Conservation (phyloP, 2,329 filamentous ascomycete genomes). For the Ophiostoma populinum region DNA sequence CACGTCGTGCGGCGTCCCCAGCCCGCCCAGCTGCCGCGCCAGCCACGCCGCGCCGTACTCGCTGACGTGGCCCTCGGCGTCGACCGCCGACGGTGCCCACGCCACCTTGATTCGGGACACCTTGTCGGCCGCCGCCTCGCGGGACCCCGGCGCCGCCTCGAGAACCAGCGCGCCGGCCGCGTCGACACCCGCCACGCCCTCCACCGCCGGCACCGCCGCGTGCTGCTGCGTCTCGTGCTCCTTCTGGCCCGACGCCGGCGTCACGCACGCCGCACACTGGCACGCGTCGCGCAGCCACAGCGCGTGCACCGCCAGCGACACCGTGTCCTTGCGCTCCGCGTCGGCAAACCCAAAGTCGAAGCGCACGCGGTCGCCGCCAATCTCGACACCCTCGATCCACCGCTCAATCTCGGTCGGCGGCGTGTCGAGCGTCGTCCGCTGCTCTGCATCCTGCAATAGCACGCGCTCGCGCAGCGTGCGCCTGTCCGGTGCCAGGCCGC, state of each 20-base stretch:
- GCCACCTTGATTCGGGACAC: too few species aligned
- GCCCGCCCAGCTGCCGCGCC: slow-evolving; percentile 19
- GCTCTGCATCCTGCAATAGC: too few species aligned
- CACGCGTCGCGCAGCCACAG: slow-evolving; percentile 39
- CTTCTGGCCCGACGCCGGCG: slow-evolving; percentile 44
- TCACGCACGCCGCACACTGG: slow-evolving; percentile 36
- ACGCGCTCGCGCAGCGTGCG: too few species aligned
- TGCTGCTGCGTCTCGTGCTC: slow-evolving; percentile 49
- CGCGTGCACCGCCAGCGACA: too few species aligned
- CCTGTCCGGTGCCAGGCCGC: too few species aligned
- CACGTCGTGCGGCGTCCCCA: slow-evolving; percentile 22
- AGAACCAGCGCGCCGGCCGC: background rate
- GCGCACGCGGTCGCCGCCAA: too few species aligned
- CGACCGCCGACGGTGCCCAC: too few species aligned
- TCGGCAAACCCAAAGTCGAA: too few species aligned
- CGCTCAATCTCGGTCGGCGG: too few species aligned
- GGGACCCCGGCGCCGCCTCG: slow-evolving; percentile 1
- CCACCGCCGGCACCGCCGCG: slow-evolving; percentile 18
- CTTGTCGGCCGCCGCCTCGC: slow-evolving; percentile 3
- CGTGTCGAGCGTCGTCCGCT: too few species aligned
- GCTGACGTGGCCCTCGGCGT: background rate
- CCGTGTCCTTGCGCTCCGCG: too few species aligned
- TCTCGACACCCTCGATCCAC: too few species aligned
- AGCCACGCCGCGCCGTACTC: slow-evolving; percentile 4
- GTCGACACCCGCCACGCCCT: background rate